These are phyloP conservation scores for Pleoardoris graminearum DNA, from an alignment of 2,329 filamentous ascomycete species.

Conservation along the genomic window DNA sequence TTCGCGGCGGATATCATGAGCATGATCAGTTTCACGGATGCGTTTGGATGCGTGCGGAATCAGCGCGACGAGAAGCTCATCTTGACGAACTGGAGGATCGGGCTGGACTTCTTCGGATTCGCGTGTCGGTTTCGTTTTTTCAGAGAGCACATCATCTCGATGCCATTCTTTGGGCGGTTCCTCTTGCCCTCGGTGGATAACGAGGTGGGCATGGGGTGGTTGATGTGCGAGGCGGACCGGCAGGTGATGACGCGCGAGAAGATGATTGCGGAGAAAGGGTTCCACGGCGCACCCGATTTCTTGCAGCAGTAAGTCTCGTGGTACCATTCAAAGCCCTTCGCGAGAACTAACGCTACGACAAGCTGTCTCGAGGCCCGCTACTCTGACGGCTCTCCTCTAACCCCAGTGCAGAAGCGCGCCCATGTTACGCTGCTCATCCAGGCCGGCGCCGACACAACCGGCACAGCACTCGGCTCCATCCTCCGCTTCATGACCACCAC, in stretches of 20 bases:
- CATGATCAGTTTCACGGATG: conserved; percentile 43
- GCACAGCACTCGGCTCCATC: conserved; percentile 39
- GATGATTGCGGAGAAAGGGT: conserved; percentile 23
- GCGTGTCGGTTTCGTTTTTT: conserved; percentile 42
- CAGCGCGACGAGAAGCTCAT: conserved; percentile 46
- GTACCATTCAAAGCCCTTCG: not conserved
- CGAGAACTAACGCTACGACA: not conserved
- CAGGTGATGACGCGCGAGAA: conserved; percentile 38
- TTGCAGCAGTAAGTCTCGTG: conserved; percentile 34
- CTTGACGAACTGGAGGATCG: conserved; percentile 44
- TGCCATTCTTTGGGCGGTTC: conserved; percentile 26
- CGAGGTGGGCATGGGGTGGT: conserved; percentile 42
- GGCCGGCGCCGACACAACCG: conserved; percentile 44
- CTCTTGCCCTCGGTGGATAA: conserved; percentile 39
- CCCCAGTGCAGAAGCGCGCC: conserved; percentile 36
- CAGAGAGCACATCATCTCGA: conserved; percentile 36
- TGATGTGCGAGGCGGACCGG: conserved; percentile 44
- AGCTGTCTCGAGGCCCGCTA: conserved; percentile 42
- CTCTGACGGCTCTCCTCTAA: conserved; percentile 35
- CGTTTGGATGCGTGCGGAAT: conserved; percentile 48
- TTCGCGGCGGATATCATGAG: conserved; percentile 50
- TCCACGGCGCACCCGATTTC: conserved; percentile 35
- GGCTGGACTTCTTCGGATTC: conserved; percentile 46
- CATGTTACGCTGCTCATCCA: conserved; percentile 47
- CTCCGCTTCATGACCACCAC: conserved; percentile 32